Conservation (phyloP, 805 yeast genomes). For the Hanseniaspora pseudoguilliermondii region DNA sequence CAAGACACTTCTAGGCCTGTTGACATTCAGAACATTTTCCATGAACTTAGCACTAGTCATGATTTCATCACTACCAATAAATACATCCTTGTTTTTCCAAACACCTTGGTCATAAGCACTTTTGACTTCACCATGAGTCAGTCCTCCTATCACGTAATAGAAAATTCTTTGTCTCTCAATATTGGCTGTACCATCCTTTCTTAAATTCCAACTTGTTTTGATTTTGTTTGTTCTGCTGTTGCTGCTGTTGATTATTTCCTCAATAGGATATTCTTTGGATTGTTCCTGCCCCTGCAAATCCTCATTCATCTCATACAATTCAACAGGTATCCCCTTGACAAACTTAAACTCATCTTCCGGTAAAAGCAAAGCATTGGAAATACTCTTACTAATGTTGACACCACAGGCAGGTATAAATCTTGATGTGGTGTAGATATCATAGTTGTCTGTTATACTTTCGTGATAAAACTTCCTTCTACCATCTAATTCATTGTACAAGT, state of each 20-base stretch:
- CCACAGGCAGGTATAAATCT: slow-evolving; percentile 62
- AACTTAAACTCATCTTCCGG: slow-evolving; percentile 57
- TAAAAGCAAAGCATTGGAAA: slow-evolving; percentile 35
- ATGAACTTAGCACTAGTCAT: slow-evolving; percentile 39
- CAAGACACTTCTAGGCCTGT: slow-evolving; percentile 31
- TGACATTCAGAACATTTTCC: slow-evolving; percentile 29
- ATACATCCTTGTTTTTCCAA: slow-evolving; percentile 54
- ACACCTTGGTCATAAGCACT: slow-evolving; percentile 58
- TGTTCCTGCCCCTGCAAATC: not conserved
- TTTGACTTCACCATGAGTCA: slow-evolving; percentile 70
- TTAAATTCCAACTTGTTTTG: slow-evolving; percentile 59
- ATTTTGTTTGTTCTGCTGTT: slow-evolving; percentile 48
- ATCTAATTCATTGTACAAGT: not conserved
- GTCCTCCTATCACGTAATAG: slow-evolving; percentile 79
- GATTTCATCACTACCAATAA: slow-evolving; percentile 68
- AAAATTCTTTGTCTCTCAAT: slow-evolving; percentile 50
- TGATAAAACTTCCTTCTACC: slow-evolving; percentile 43
- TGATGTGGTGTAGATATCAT: slow-evolving; percentile 42
- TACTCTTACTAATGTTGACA: slow-evolving; percentile 39
- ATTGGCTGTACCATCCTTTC: slow-evolving; percentile 29
- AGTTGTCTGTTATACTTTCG: slow-evolving; percentile 32
- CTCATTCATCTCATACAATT: slow-evolving; percentile 18
- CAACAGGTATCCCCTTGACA: slow-evolving; percentile 59
- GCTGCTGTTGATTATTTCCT: slow-evolving; percentile 24
- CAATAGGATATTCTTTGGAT: slow-evolving; percentile 26